Evolutionary conservation across 208 protist genomes (phyloP), one percentile per base, ranked within the genome.

Genomic region (Leishmania turanica): DNA sequence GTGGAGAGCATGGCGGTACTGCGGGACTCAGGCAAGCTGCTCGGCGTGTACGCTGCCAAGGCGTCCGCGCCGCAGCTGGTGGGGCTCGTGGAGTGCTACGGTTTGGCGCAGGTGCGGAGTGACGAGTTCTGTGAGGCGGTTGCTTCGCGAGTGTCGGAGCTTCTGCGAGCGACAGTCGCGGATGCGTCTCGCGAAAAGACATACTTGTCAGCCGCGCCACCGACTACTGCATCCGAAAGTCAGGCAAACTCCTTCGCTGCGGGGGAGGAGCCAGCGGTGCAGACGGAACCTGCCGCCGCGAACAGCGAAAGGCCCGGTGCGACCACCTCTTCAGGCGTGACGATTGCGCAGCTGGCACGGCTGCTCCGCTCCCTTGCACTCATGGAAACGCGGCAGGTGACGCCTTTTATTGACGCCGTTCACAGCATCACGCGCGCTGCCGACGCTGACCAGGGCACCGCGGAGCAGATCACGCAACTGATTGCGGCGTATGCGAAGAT

Each of bases 81-180:
- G 15, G 76, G 83, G 64, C 81, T 97, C 24, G 85, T 92, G 72
- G 81, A 84, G 70, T 94, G 84, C 64, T 96, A 90, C 73, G 94
- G 92, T 1, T 74, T 60, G 40, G 87, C 91, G 3, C 85, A 86
- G 40, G 92, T 97, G 54, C 90, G 94, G 3, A 90, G 94, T 69
- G 92, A 97, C 69, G 83, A 84, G 11, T 93, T 97, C 64, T 96
- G 92, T 84, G 86, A 88, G 24, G 87, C 86, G 3, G 86, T 92
- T 40, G 78, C 87, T 19, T 79, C 40, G 58, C 87, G 94, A 1
- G 37, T 91, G 51, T 75, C 84, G 65, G 68, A 82, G 49, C 75
- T 97, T 60, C 74, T 89, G 8, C 51, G 75, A 6, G 53, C 77
- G 17, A 80, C 69, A n/a, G 21, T 79, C 8, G 40, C 66, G 17